Conservation (phyloP, 179 eudicot genomes). For the Amaranthus tricolor region DNA sequence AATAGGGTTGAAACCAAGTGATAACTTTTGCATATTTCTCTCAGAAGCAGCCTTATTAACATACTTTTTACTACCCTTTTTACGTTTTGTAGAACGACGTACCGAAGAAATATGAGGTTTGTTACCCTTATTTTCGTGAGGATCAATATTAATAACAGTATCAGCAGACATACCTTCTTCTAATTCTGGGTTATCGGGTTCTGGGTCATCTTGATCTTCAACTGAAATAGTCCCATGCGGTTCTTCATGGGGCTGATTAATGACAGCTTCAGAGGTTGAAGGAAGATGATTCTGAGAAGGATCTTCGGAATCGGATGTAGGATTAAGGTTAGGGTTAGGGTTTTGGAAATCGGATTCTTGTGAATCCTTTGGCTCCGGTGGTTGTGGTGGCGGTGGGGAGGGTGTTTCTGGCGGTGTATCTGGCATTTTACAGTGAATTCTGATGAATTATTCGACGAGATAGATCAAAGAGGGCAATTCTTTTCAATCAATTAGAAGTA, state of each 20-base stretch:
- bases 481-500: too few species aligned
- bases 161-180: conserved; percentile 23
- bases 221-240: not conserved
- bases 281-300: conserved; percentile 15
- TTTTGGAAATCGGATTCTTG: conserved; percentile 7
- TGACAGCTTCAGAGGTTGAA: conserved; percentile 22
- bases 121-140: conserved; percentile 14
- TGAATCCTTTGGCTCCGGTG: not conserved
- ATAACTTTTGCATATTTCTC: conserved; percentile 44
- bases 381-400: not conserved
- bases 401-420: conserved; percentile 17
- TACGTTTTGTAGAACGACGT: conserved; percentile 38
- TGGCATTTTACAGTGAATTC: conserved; percentile 9
- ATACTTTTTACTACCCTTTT: conserved; percentile 29
- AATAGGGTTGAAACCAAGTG: conserved; percentile 43
- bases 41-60: conserved; percentile 29
- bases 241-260: not conserved
- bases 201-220: conserved; percentile 14
- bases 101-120: conserved; percentile 17
- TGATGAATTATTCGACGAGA: too few species aligned
- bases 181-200: conserved; percentile 23
- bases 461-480: too few species aligned
- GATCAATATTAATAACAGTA: too few species aligned
- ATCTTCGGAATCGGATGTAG: conserved; percentile 13
- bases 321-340: conserved; percentile 35